Evolutionary conservation across 2,329 filamentous ascomycete genomes (phyloP), one percentile per base, ranked within the genome.

Genomic region (Neoascochyta sp.): DNA sequence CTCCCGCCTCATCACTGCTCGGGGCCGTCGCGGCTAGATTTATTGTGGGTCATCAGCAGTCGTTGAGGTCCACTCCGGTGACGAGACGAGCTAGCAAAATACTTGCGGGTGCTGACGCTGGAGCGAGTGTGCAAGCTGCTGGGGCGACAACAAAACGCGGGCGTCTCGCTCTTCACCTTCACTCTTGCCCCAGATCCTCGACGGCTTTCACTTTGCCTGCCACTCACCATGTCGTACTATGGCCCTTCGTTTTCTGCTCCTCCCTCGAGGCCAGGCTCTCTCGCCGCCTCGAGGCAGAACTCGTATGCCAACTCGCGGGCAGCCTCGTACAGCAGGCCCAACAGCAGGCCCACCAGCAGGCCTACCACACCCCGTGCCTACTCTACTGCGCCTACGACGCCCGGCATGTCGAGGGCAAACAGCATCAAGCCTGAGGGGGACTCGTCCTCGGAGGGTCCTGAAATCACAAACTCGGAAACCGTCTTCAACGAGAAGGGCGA

Each of bases 401-500:
- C 40, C 10, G 31, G 36, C 4, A 17, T 39, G 7, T 43, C 36
- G 10, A 28, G 36, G 12, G 29, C 36, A 10, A 34, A 34, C 25
- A 43, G 40, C 30, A 32, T 29, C 13, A 26, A 29, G 6, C 30
- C 29, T 15, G 23, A 33, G 10, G 27, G 19, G 11, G 19, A 36
- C 4, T 29, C 30, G 14, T 19, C 20, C 2, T 23, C 21, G 1
- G 19, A 33, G 7, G 28, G 20, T 5, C 36, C 36, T 3, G 32
- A 34, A 15, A 21, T 34, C 13, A 3, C 31, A 13, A 47, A 41
- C 27, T 49, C 45, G 1, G 43, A 45, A 24, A 20, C 43, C 6
- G 8, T 41, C 7, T 40, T 39, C 26, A 52, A 53, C 22, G 50
- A 49, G 10, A 52, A 53, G 34, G 46, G 47, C 24, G 48, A 53